phyloP scores from a whole-genome alignment of 352 stramenopile species.

The Pythium monospermum region DNA sequence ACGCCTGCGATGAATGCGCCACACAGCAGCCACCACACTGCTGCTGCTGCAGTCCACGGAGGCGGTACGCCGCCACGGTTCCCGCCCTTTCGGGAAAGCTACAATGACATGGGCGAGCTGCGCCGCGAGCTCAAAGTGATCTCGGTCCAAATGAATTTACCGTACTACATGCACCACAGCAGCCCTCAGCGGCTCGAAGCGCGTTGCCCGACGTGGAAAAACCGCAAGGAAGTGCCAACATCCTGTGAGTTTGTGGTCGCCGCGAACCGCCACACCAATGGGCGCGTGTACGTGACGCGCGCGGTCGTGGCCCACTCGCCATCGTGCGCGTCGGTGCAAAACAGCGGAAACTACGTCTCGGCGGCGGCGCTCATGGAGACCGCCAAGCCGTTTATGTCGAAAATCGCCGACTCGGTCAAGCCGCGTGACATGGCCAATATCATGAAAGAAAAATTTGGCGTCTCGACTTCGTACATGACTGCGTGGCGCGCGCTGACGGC shows the following conservation, averaged over 20 bases:
- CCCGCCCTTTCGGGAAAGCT: conserved; percentile 65
- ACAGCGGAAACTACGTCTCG: conserved; percentile 43
- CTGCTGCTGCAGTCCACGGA: too few relatives aligned
- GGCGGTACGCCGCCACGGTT: conserved; percentile 25
- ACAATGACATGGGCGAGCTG: conserved; percentile 69
- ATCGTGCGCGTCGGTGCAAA: conserved; percentile 43
- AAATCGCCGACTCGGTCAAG: conserved; percentile 49
- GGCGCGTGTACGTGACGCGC: conserved; percentile 66
- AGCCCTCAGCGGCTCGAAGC: conserved; percentile 74
- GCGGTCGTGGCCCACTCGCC: conserved; percentile 41
- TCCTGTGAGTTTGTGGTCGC: conserved; percentile 70
- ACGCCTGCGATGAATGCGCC: not conserved
- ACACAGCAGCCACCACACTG: not conserved
- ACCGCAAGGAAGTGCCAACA: conserved; percentile 43
- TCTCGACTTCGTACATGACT: conserved; percentile 76
- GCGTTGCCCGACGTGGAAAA: conserved; percentile 71
- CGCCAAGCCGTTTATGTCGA: conserved; percentile 61
- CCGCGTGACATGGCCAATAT: conserved; percentile 74
- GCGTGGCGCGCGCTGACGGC: conserved; percentile 67
- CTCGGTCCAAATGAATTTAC: conserved; percentile 60
- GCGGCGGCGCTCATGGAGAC: conserved; percentile 71
- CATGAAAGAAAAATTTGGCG: conserved; percentile 81
- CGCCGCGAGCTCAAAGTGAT: conserved; percentile 70
- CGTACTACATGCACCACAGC: conserved; percentile 82
- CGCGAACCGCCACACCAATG: conserved; percentile 72